Evolutionary conservation across 139 green algal genomes (phyloP).

Genomic region (Chlamydomonas sp.): DNA sequence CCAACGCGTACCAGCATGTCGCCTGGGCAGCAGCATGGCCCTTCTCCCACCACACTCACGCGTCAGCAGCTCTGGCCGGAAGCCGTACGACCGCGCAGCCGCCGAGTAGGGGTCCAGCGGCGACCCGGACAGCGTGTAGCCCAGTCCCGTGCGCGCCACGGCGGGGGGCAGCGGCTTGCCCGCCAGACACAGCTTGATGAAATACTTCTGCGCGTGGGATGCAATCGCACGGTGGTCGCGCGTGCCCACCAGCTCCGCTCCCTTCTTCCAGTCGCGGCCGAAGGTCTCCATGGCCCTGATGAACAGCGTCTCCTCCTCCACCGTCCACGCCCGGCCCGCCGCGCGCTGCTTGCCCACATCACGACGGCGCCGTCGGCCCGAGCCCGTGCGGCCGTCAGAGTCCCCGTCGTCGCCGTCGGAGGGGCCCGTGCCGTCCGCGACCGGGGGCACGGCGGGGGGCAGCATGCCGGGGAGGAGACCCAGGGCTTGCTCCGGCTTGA

Average conservation of each 20-base stretch:
- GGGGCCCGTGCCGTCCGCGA: not conserved
- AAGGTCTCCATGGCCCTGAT: slow-evolving; percentile 63
- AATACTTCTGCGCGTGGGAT: slow-evolving; percentile 83
- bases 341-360: slow-evolving; percentile 67
- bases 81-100: slow-evolving; percentile 79
- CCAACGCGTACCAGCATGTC: not conserved
- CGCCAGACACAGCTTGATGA: slow-evolving; percentile 82
- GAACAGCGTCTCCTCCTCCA: slow-evolving; percentile 81
- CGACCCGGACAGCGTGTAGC: slow-evolving; percentile 83
- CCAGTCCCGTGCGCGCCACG: slow-evolving; percentile 55
- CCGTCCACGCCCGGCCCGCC: slow-evolving; percentile 67
- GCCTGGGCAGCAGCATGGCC: not conserved
- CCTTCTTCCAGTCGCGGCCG: slow-evolving; percentile 76
- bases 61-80: slow-evolving; percentile 71
- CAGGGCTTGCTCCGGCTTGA: not conserved
- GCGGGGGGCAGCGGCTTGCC: slow-evolving; percentile 76
- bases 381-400: slow-evolving; percentile 32
- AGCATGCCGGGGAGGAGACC: not conserved
- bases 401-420: slow-evolving; percentile 7
- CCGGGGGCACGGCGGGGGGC: not conserved
- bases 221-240: slow-evolving; percentile 72
- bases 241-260: slow-evolving; percentile 62
- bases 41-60: slow-evolving; percentile 43
- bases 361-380: slow-evolving; percentile 75
- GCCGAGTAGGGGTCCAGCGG: slow-evolving; percentile 80